Base-by-base conservation (phyloP, 2,329 filamentous ascomycete genomes). In the Coniochaeta sp. region DNA sequence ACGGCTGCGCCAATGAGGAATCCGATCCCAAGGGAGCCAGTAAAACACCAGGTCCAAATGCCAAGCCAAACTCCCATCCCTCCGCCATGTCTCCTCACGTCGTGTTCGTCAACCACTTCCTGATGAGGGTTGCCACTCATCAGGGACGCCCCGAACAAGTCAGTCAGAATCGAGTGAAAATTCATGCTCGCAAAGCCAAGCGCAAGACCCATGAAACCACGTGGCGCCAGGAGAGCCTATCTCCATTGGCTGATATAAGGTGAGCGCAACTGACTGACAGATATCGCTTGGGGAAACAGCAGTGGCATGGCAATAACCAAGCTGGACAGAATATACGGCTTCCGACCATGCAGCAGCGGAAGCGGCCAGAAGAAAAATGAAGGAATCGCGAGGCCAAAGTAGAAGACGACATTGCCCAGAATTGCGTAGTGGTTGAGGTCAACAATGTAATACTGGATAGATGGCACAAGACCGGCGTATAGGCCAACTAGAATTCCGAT, bases 51-150 rank as follows among this genome's bases (percentile, higher is more conserved):
- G 0, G 87, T 87, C 88, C 89, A 92, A 59, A 89, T 79, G 1
- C 88, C 88, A 10, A 91, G 78, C 90, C 89, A 93, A n/a, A 89
- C 76, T 0, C 90, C 90, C 76, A 92, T 87, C 0, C 90, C 89
- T 14, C 89, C 89, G 8, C 90, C 90, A 67, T 91, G 88, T 44
- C 89, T 80, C 59, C 89, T 83, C 19, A 89, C 82, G 70, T 92
- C 89, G 65, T 83, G 84, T 14, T 81, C 74, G 60, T 87, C 81
- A 1, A 89, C 86, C 22, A 89, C 74, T 67, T 91, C 89, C 72
- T 90, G 86, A 66, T 91, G 88, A 1, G 89, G 89, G 56, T 86
- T 85, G 44, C 80, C 78, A 66, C 87, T 89, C 79, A 90, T 89
- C 24, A 92, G 73, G 0, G 88, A 91, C 4, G 88, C 87, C 0